Conservation (phyloP, 78 protist genomes). For the Diacronema lutheri region DNA sequence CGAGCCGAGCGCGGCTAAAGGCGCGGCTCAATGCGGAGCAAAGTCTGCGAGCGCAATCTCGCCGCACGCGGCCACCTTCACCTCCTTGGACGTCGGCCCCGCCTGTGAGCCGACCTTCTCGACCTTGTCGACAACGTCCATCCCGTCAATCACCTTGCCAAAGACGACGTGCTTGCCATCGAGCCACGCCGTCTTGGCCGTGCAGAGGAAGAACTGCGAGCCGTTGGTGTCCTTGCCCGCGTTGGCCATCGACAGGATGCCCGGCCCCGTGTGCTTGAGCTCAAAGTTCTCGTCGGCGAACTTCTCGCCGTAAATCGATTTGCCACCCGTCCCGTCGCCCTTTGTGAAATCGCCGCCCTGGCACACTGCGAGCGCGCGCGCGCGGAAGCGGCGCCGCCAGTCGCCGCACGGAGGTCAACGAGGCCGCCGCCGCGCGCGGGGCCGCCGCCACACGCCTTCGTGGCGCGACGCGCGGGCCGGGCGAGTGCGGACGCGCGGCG, state of each 20-base stretch:
- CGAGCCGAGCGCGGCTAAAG: background rate
- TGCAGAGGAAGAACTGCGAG: constrained; percentile 82
- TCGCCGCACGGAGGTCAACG: too few relatives aligned
- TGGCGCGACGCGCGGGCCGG: too few relatives aligned
- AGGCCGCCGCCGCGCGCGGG: too few relatives aligned
- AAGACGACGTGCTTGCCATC: constrained; percentile 36
- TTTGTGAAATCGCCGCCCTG: constrained; percentile 92
- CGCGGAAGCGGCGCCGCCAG: too few relatives aligned
- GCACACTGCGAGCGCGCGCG: too few relatives aligned
- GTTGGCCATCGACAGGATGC: constrained; percentile 63
- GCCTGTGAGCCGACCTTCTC: constrained; percentile 56
- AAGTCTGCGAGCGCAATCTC: background rate
- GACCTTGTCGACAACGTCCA: constrained; percentile 7
- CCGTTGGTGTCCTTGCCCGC: constrained; percentile 77
- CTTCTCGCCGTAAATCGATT: constrained; percentile 87
- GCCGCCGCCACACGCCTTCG: too few relatives aligned
- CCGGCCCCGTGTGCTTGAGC: constrained; percentile 37
- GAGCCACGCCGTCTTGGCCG: constrained; percentile 35
- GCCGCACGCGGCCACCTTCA: constrained; percentile 57
- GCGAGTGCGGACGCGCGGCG: too few relatives aligned
- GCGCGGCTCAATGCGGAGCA: background rate
- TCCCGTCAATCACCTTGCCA: constrained; percentile 5
- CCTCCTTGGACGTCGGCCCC: constrained; percentile 51
- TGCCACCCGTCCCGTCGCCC: constrained; percentile 96
- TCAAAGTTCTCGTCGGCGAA: constrained; percentile 74